phyloP scores from a whole-genome alignment of 768 basidiomycete species.

The Suillus subluteus region DNA sequence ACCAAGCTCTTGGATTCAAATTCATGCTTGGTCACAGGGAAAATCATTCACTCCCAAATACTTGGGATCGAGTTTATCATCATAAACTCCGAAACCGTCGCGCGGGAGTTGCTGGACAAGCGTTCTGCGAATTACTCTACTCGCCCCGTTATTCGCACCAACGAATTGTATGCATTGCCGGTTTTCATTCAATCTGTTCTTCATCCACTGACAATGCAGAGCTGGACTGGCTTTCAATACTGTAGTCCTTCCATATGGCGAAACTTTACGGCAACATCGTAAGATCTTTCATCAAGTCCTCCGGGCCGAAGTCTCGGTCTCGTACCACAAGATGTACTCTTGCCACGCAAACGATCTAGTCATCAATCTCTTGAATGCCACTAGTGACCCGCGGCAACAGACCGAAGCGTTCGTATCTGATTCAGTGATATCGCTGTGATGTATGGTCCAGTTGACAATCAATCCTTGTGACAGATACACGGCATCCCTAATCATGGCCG shows the following conservation, averaged over 20 bases:
- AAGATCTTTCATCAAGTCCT: conserved; percentile 29
- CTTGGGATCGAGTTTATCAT: conserved; percentile 34
- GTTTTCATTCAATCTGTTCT: background rate
- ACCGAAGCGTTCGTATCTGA: background rate
- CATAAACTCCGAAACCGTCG: conserved; percentile 37
- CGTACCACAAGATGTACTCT: conserved; percentile 23
- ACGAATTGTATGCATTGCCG: conserved; percentile 1
- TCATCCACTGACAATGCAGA: background rate
- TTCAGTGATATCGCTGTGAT: background rate
- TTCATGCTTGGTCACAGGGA: conserved; percentile 18
- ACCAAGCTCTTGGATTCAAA: background rate
- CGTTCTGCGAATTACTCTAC: conserved; percentile 43
- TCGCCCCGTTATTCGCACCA: conserved; percentile 26
- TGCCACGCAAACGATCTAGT: conserved; percentile 23
- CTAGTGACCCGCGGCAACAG: conserved; percentile 17
- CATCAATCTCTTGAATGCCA: conserved; percentile 15
- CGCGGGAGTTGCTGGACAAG: conserved; percentile 40
- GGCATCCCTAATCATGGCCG: background rate
- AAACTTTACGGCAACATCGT: conserved; percentile 27
- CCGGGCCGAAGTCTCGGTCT: conserved; percentile 17
- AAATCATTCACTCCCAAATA: conserved; percentile 33
- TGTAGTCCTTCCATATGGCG: conserved; percentile 11
- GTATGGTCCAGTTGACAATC: background rate
- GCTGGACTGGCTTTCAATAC: conserved; percentile 8
- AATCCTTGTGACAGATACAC: background rate